Conservation (phyloP, 257 asterid genomes). For the Rauvolfia tetraphylla region DNA sequence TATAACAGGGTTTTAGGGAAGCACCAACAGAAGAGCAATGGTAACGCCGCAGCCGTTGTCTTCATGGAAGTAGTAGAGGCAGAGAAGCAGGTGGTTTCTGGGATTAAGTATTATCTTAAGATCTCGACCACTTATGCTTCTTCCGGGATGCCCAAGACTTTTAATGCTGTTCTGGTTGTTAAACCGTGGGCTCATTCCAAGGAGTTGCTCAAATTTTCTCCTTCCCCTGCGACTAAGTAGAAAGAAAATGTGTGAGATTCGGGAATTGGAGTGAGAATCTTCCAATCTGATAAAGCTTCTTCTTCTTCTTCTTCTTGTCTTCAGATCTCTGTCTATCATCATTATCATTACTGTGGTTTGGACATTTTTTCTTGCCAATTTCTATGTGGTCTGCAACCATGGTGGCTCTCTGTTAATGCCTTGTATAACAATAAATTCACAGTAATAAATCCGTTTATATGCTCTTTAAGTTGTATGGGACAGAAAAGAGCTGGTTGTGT, state of each 20-base stretch:
- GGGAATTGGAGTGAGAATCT: neutral
- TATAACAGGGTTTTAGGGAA: slow-evolving; percentile 15
- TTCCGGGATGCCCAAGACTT: slow-evolving; percentile 20
- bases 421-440: neutral
- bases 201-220: slow-evolving; percentile 38
- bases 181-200: slow-evolving; percentile 44
- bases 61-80: slow-evolving; percentile 59
- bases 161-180: slow-evolving; percentile 55
- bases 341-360: neutral
- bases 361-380: neutral
- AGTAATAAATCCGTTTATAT: too few relatives aligned
- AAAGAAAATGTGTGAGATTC: neutral
- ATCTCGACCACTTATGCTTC: slow-evolving; percentile 35
- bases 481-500: too few relatives aligned
- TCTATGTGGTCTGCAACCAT: too few relatives aligned
- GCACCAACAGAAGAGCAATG: neutral
- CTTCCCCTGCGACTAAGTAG: slow-evolving; percentile 26
- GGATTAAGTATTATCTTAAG: slow-evolving; percentile 61
- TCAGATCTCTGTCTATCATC: too few relatives aligned
- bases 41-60: neutral
- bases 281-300: slow-evolving; percentile 1
- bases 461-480: too few relatives aligned
- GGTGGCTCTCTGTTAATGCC: neutral
- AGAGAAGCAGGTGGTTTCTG: slow-evolving; percentile 73
- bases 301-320: too few relatives aligned